Percentiles rank a stretch among this genome's conserved stretches.
phyloP scores from a whole-genome alignment of 2,329 filamentous ascomycete species.

The Colletotrichum eleusines region DNA sequence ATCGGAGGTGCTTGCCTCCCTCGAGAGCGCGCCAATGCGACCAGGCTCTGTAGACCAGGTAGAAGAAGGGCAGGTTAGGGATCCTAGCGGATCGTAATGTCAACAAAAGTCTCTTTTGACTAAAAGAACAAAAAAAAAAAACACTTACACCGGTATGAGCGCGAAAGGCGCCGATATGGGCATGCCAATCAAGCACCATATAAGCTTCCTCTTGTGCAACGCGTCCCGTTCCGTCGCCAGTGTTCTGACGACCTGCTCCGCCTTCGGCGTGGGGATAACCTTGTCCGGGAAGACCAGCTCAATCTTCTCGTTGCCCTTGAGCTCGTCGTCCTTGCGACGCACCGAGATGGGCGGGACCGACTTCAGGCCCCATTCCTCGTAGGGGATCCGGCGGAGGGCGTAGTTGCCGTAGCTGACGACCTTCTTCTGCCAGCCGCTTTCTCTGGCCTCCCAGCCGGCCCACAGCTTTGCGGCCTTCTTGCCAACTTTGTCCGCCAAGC shows the following conservation, averaged over 20 bases:
- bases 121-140: neutral
- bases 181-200: slow-evolving; percentile 85
- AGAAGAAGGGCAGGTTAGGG: slow-evolving; percentile 97
- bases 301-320: slow-evolving; percentile 72
- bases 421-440: slow-evolving; percentile 88
- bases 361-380: slow-evolving; percentile 98
- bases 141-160: slow-evolving; percentile 83
- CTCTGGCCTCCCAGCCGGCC: slow-evolving; percentile 88
- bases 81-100: slow-evolving; percentile 64
- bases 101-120: slow-evolving; percentile 8
- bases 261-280: slow-evolving; percentile 73
- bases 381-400: slow-evolving; percentile 87
- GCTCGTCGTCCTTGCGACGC: slow-evolving; percentile 72
- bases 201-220: slow-evolving; percentile 80
- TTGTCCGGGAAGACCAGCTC: slow-evolving; percentile 82
- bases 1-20: slow-evolving; percentile 87
- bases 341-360: slow-evolving; percentile 86
- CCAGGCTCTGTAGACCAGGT: slow-evolving; percentile 90
- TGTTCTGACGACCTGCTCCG: slow-evolving; percentile 73
- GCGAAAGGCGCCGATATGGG: slow-evolving; percentile 87
- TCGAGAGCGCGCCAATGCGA: slow-evolving; percentile 89
- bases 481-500: slow-evolving; percentile 76
- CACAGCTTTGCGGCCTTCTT: slow-evolving; percentile 81
- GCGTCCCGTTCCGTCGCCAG: slow-evolving; percentile 85
- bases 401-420: slow-evolving; percentile 89